Evolutionary conservation across 2,329 filamentous ascomycete genomes (phyloP), one percentile per base, ranked within the genome.

Genomic region (Aspergillus eucalypticola): DNA sequence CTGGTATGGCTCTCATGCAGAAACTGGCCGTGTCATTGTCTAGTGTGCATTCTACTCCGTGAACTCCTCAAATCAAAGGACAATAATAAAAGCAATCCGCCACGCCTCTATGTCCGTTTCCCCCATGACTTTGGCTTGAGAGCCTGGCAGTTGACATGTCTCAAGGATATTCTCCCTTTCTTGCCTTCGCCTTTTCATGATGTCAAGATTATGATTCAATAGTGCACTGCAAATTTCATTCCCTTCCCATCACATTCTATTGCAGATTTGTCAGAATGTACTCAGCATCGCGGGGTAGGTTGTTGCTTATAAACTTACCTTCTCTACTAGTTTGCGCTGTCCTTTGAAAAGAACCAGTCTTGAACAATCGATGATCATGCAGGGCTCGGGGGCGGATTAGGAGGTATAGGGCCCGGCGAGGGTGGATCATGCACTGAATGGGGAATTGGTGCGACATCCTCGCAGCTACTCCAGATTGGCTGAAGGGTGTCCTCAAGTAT

Each of bases 361-460:
- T 27, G 52, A 8, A 17, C 17, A 44, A 35, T 5, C 23, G 4
- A 44, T 23, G 17, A 54, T 66, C 57, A 76, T 46, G 70, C 75
- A 46, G 76, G 76, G 59, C 76, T 77, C 46, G 75, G 75, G 41
- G 76, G 76, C 21, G 76, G 76, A 59, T 77, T 76, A 17, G 75
- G 73, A 51, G 76, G 76, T 21, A 71, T 73, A 42, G 75, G 76
- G 15, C 70, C 64, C 7, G 72, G 71, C 32, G 72, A 73, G 35
- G 70, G 67, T 25, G 72, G 71, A 55, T 68, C 66, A 54, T 68
- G 61, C 11, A 66, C 65, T 2, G 63, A 67, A 41, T 48, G 56
- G 13, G 57, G 32, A 35, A 39, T 32, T 32, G 54, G 48, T 13
- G 52, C 42, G 46, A 53, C 51, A 19, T 41, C 38, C 27, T 54